Evolutionary conservation across 139 green algal genomes (phyloP).

Genomic region (Yamagishiella unicocca): DNA sequence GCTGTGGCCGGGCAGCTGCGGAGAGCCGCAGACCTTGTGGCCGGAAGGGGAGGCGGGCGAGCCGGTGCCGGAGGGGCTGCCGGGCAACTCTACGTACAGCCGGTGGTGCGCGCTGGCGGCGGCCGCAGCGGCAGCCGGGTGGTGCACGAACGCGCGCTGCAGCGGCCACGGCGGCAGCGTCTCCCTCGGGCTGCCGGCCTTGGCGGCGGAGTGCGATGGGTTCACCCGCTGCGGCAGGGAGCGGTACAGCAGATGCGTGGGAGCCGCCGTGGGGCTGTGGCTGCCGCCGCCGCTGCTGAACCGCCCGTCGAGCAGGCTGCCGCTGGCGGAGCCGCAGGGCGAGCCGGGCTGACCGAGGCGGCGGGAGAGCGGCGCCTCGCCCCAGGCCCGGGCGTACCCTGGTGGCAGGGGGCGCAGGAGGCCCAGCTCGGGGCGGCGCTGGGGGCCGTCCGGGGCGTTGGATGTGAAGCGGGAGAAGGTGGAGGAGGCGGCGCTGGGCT

Average conservation of each 20-base stretch:
- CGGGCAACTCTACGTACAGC: neutral
- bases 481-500: neutral
- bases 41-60: neutral
- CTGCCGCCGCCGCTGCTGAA: neutral
- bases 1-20: too few species aligned
- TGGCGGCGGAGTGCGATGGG: constrained; percentile 9
- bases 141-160: constrained; percentile 30
- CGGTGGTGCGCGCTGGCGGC: neutral
- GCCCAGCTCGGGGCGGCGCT: neutral
- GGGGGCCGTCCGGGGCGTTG: neutral
- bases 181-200: constrained; percentile 29
- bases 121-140: neutral
- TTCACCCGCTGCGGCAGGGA: constrained; percentile 1
- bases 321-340: neutral
- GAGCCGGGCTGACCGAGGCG: too few species aligned
- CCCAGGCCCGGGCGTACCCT: constrained; percentile 3
- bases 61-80: neutral
- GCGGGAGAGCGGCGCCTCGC: neutral
- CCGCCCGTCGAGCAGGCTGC: neutral
- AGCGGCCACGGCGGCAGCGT: constrained; percentile 38
- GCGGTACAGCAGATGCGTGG: neutral
- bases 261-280: neutral
- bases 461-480: neutral
- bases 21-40: too few species aligned
- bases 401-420: neutral